Percentiles rank a stretch among this genome's conserved stretches.
These are phyloP conservation scores for Metarhizium album DNA, from an alignment of 2,329 filamentous ascomycete species.

Conservation along the genomic window DNA sequence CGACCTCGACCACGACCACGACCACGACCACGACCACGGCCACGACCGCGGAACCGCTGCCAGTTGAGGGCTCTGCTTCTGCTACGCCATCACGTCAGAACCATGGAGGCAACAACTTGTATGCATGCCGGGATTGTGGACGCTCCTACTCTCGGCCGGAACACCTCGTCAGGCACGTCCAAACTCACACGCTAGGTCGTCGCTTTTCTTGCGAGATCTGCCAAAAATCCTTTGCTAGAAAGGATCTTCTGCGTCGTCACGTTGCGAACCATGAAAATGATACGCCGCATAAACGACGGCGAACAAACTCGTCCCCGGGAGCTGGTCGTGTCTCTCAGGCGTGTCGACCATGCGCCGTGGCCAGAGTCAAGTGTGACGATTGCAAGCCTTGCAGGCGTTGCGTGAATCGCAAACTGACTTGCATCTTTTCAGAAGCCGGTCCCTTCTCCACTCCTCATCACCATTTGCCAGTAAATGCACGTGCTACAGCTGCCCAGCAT, in stretches of 20 bases:
- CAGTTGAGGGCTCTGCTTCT: constrained; percentile 1
- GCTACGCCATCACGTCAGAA: constrained; percentile 3
- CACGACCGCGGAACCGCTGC: background rate
- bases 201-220: constrained; percentile 39
- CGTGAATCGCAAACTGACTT: constrained; percentile 33
- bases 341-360: constrained; percentile 39
- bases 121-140: constrained; percentile 42
- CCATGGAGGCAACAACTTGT: constrained; percentile 24
- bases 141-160: constrained; percentile 42
- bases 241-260: constrained; percentile 42
- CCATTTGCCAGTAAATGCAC: constrained; percentile 29
- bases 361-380: constrained; percentile 45
- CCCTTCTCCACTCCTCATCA: constrained; percentile 33
- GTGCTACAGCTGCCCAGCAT: constrained; percentile 10
- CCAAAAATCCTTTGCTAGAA: constrained; percentile 42
- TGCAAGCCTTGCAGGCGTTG: constrained; percentile 43
- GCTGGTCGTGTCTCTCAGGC: constrained; percentile 41
- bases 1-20: background rate
- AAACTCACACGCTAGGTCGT: constrained; percentile 39
- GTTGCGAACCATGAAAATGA: constrained; percentile 40
- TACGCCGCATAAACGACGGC: constrained; percentile 35
- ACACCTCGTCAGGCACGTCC: constrained; percentile 41
- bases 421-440: constrained; percentile 27
- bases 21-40: background rate
- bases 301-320: constrained; percentile 32